Conservation (phyloP, 768 basidiomycete genomes). For the Crepidotus variabilis region DNA sequence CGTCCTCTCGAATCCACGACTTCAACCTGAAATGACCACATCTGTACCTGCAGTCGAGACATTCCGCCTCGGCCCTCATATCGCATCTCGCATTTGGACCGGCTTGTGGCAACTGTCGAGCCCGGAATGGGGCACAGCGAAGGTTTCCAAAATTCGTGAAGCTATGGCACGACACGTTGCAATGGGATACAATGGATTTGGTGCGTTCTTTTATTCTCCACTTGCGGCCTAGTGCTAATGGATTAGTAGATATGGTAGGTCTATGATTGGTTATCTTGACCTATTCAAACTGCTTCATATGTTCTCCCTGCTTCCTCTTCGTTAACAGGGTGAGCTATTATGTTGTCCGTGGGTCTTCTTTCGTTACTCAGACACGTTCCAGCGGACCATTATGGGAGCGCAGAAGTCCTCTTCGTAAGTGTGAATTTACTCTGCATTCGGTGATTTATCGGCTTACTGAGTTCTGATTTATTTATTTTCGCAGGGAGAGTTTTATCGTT, state of each 20-base stretch:
- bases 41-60: slow-evolving; percentile 32
- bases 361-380: background rate
- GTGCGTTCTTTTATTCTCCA: slow-evolving; percentile 24
- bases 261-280: background rate
- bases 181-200: slow-evolving; percentile 62
- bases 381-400: slow-evolving; percentile 88
- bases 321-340: slow-evolving; percentile 24
- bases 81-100: slow-evolving; percentile 64
- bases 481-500: slow-evolving; percentile 67
- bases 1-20: background rate
- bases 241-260: slow-evolving; percentile 34
- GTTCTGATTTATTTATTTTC: background rate
- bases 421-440: slow-evolving; percentile 4
- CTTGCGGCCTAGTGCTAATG: background rate
- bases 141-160: slow-evolving; percentile 57
- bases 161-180: slow-evolving; percentile 65
- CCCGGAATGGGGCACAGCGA: slow-evolving; percentile 80
- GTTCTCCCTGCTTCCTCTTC: background rate
- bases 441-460: background rate
- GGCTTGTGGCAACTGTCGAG: slow-evolving; percentile 87
- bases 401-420: slow-evolving; percentile 77
- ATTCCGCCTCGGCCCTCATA: slow-evolving; percentile 53
- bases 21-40: slow-evolving; percentile 14
- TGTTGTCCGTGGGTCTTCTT: background rate
- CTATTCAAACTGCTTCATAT: background rate